phyloP scores from a whole-genome alignment of 805 yeast genomes.

The Wickerhamia fluorescens region DNA sequence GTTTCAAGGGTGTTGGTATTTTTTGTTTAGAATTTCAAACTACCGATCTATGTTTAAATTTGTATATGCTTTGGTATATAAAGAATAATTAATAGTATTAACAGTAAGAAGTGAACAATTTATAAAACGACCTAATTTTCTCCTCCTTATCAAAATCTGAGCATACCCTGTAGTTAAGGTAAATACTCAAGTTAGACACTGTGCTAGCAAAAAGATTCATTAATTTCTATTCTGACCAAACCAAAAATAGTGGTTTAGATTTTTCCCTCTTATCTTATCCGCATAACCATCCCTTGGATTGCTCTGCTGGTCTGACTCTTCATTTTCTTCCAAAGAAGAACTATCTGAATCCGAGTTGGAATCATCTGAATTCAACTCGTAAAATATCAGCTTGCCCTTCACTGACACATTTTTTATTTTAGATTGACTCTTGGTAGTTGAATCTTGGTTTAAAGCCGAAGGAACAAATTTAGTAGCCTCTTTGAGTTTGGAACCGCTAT shows the following conservation, averaged over 20 bases:
- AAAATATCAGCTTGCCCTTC: slow-evolving; percentile 20
- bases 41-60: too few species aligned
- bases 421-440: not conserved
- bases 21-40: too few species aligned
- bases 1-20: too few species aligned
- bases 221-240: slow-evolving; percentile 23
- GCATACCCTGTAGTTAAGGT: too few species aligned
- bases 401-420: slow-evolving; percentile 3
- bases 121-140: too few species aligned
- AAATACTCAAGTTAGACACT: too few species aligned
- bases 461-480: slow-evolving; percentile 28
- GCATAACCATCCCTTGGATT: too few species aligned
- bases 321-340: slow-evolving; percentile 2
- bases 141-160: too few species aligned
- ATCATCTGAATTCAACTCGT: slow-evolving; percentile 19
- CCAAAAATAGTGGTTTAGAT: slow-evolving; percentile 24
- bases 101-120: too few species aligned
- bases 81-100: too few species aligned
- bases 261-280: slow-evolving; percentile 7
- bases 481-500: slow-evolving; percentile 16
- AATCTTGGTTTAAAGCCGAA: slow-evolving; percentile 10
- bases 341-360: slow-evolving; percentile 6
- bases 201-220: too few species aligned
- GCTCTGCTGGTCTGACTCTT: slow-evolving; percentile 1
- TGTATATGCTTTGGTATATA: too few species aligned